Conservation (phyloP, 176 grass and related monocot genomes). For the Eremochloa ophiuroides region DNA sequence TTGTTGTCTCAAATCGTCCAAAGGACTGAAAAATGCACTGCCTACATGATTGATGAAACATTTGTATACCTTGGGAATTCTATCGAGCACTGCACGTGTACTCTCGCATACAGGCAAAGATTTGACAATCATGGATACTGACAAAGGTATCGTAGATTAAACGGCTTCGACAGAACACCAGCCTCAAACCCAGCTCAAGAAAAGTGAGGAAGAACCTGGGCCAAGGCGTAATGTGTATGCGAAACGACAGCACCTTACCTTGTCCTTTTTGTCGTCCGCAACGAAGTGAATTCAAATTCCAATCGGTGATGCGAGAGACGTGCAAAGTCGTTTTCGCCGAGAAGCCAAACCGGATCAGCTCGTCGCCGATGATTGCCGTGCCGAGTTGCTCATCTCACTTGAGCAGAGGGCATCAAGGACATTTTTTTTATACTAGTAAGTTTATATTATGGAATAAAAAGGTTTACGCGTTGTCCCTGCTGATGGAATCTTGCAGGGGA, state of each 20-base stretch:
- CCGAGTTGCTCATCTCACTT: neutral
- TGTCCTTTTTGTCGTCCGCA: constrained; percentile 5
- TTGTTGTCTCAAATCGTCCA: neutral
- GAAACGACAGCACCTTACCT: neutral
- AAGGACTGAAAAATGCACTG: neutral
- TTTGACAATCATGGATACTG: constrained; percentile 24
- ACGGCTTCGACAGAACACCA: neutral
- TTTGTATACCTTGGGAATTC: neutral
- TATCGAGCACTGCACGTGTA: neutral
- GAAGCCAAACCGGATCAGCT: constrained; percentile 13
- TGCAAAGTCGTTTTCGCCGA: neutral
- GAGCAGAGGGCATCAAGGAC: neutral
- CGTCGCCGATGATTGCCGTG: neutral
- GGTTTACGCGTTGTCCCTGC: neutral
- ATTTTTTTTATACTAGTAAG: neutral
- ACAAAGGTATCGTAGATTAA: neutral
- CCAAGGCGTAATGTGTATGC: neutral
- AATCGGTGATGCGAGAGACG: neutral
- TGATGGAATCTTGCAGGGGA: constrained; percentile 2
- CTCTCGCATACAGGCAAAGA: neutral
- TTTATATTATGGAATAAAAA: neutral
- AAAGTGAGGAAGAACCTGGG: neutral
- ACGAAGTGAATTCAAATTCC: neutral
- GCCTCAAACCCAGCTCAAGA: neutral
- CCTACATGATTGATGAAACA: neutral